Base-by-base conservation (phyloP, 2,329 filamentous ascomycete genomes). In the Camillea tinctor region DNA sequence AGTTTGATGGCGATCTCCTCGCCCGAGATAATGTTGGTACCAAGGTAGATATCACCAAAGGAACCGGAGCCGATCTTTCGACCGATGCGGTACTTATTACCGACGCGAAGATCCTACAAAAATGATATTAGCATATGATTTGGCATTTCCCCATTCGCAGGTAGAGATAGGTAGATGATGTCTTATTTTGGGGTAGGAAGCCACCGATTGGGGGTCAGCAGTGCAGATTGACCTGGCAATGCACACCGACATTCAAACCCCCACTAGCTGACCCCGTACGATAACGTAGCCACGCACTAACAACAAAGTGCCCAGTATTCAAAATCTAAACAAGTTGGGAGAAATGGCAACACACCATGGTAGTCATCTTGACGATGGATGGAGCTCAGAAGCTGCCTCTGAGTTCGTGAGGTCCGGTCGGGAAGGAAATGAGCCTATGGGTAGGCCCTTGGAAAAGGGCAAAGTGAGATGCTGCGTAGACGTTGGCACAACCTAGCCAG, bases 1-100 rank as follows among this genome's bases (percentile, higher is more conserved):
- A 99, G 92, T 84, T 99, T 99, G 84, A 99, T 99, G 76, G 95
- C 95, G 72, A 99, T 98, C 80, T 99, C 95, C 79, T 99, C 95
- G 64, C 95, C 95, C 4, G 95, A 98, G 79, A 98, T 98, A 81
- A 99, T 98, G 84, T 99, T 98, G 77, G 95, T 99, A 72, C 95
- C 95, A 57, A 98, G 88, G 80, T 98, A 99, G 76, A 99, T 98
- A 72, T 98, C 95, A 81, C 95, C 95, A 77, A 99, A 99, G 74
- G 89, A 93, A 69, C 95, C 95, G 70, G 93, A 97, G 71, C 95
- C 95, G 74, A 99, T 99, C 86, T 99, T 99, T 73, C 95, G 92
- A 77, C 95, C 95, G 79, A 99, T 98, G 72, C 95, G 93, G 88
- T 99, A 99, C 77, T 99, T 98, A 79, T 98, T 98, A 80, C 95